Percentiles rank a stretch among this genome's conserved stretches.
Conservation (phyloP, 441 rosid genomes). For the Bocquillonia castaneifolia region DNA sequence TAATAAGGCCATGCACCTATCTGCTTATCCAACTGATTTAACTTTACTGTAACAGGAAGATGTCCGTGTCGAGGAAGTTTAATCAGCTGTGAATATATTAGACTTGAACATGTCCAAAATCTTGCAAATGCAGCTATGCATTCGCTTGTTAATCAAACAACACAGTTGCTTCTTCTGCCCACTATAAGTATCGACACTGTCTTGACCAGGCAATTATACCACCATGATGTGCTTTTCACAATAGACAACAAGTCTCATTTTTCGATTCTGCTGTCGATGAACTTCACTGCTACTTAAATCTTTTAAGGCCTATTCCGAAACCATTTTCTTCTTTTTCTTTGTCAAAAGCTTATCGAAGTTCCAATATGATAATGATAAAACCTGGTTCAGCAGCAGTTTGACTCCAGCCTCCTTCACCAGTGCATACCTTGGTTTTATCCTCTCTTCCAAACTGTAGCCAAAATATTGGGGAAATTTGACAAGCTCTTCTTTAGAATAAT, state of each 20-base stretch:
- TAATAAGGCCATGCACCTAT: background rate
- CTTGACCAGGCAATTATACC: background rate
- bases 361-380: conserved; percentile 18
- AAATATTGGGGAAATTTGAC: conserved; percentile 30
- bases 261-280: background rate
- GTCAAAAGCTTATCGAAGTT: conserved; percentile 20
- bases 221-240: background rate
- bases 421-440: conserved; percentile 46
- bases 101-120: background rate
- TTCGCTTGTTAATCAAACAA: background rate
- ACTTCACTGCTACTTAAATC: background rate
- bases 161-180: background rate
- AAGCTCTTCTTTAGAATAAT: conserved; percentile 24
- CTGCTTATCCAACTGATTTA: background rate
- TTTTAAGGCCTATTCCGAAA: conserved; percentile 10
- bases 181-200: background rate
- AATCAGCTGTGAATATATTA: background rate
- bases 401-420: conserved; percentile 35
- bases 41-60: background rate
- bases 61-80: background rate
- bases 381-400: conserved; percentile 32
- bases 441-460: conserved; percentile 35
- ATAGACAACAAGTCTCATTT: background rate
- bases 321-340: conserved; percentile 21
- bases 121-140: background rate